Evolutionary conservation across 2,329 filamentous ascomycete genomes (phyloP).

Genomic region (Plenodomus tracheiphilus): DNA sequence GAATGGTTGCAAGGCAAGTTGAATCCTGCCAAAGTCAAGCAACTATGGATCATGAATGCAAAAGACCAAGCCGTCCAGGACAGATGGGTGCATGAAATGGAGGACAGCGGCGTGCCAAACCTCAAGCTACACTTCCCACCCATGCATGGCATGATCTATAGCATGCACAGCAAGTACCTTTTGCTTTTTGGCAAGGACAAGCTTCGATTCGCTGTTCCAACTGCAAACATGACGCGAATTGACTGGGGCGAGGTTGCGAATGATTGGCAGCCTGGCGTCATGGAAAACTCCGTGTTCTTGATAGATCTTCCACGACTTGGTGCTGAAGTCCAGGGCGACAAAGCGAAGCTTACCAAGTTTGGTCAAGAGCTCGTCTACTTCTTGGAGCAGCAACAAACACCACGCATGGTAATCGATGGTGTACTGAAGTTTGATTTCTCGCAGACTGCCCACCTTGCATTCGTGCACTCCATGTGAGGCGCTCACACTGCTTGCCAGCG

Average conservation of each 20-base stretch:
- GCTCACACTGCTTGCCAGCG: background rate
- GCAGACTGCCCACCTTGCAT: slow-evolving; percentile 70
- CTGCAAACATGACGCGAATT: slow-evolving; percentile 80
- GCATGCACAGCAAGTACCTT: slow-evolving; percentile 95
- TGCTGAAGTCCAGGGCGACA: slow-evolving; percentile 24
- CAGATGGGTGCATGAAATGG: slow-evolving; percentile 26
- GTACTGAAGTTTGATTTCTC: slow-evolving; percentile 81
- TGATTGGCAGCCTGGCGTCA: slow-evolving; percentile 39
- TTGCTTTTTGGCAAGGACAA: slow-evolving; percentile 76
- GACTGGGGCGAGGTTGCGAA: slow-evolving; percentile 85
- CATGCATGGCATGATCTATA: slow-evolving; percentile 70
- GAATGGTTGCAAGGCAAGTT: slow-evolving; percentile 74
- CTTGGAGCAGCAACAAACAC: slow-evolving; percentile 66
- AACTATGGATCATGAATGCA: slow-evolving; percentile 63
- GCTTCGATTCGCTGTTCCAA: slow-evolving; percentile 80
- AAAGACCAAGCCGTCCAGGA: slow-evolving; percentile 49
- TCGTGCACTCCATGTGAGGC: slow-evolving; percentile 81
- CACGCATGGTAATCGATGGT: slow-evolving; percentile 66
- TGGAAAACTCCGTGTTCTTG: slow-evolving; percentile 70
- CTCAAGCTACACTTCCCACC: slow-evolving; percentile 77
- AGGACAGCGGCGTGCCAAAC: slow-evolving; percentile 48
- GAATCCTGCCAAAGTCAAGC: slow-evolving; percentile 57
- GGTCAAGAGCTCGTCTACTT: slow-evolving; percentile 72
- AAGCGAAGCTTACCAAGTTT: slow-evolving; percentile 58
- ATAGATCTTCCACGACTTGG: slow-evolving; percentile 77